Base-by-base conservation (phyloP, 768 basidiomycete genomes). In the Hygrocybe coccinea region DNA sequence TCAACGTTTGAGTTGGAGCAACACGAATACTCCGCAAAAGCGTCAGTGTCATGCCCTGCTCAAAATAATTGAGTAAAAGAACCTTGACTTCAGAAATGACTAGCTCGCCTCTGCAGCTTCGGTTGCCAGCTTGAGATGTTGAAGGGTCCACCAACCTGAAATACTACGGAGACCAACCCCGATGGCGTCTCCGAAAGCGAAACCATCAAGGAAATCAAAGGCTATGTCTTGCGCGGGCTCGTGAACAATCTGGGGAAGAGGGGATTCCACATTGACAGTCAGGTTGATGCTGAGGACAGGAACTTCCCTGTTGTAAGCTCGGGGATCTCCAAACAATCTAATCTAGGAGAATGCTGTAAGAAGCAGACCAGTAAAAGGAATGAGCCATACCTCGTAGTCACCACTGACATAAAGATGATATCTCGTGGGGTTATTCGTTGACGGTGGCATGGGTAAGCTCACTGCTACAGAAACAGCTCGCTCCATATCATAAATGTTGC, bases 401-500 rank as follows among this genome's bases (percentile, higher is more conserved):
- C 85, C 90, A 63, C 87, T 87, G 50, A 95, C 72, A 57, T 88
- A 81, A 2, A 94, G 63, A 51, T 86, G 78, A 61, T 90, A 93
- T 15, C 64, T 73, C 17, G 78, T 85, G 36, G 77, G 79, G 14
- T 59, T 49, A 2, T 57, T 69, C 3, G 57, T 22, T 17, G 74
- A 80, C 0, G 80, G 82, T 12, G 68, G 62, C 2, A 62, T 64
- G 29, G 84, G 87, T 45, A 87, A 72, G 22, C 65, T 67, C 34
- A 85, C 75, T 34, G 71, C 55, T 55, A 79, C 80, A 14, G 76
- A 74, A 10, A 80, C 74, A 17, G 81, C 69, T 25, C 72, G 71
- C 55, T 82, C 78, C 69, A 87, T 74, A 21, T 75, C 73, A 65
- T 95, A 95, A n/a, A 95, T 84, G 65, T 95, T 91, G 34, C 91